phyloP scores from a whole-genome alignment of 768 basidiomycete species.

The Phanerodontia chrysosporium region DNA sequence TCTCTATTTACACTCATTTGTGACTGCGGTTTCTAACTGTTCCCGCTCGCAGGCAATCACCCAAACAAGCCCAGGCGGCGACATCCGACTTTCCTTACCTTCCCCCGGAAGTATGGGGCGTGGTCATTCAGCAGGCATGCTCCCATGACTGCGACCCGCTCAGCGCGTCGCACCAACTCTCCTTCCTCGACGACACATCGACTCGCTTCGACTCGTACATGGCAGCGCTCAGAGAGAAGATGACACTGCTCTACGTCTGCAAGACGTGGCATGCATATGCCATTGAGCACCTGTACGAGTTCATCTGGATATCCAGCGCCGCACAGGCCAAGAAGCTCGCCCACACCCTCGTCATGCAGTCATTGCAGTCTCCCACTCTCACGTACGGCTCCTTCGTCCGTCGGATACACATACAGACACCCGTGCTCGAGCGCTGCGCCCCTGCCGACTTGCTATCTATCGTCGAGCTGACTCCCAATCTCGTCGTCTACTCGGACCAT shows the following conservation, averaged over 20 bases:
- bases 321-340: constrained; percentile 46
- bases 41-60: neutral
- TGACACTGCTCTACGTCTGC: constrained; percentile 48
- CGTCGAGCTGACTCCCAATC: constrained; percentile 55
- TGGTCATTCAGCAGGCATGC: constrained; percentile 58
- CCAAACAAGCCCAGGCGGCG: neutral
- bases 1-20: neutral
- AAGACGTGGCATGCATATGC: constrained; percentile 50
- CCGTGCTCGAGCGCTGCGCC: constrained; percentile 56
- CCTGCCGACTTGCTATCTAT: constrained; percentile 67
- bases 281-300: constrained; percentile 59
- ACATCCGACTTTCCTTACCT: constrained; percentile 21
- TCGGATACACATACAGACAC: constrained; percentile 68
- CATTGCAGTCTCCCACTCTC: constrained; percentile 28
- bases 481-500: constrained; percentile 61
- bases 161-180: constrained; percentile 46
- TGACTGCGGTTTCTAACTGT: neutral
- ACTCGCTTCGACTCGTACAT: constrained; percentile 42
- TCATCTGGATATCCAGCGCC: constrained; percentile 62
- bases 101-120: constrained; percentile 64
- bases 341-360: constrained; percentile 38
- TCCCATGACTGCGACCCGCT: constrained; percentile 40
- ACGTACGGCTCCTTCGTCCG: constrained; percentile 49
- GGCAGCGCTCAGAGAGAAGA: constrained; percentile 44
- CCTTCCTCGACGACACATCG: constrained; percentile 48